Percentiles rank a stretch among this genome's conserved stretches.
phyloP scores from a whole-genome alignment of 2,329 filamentous ascomycete genomes.

The Cryphonectria japonica region DNA sequence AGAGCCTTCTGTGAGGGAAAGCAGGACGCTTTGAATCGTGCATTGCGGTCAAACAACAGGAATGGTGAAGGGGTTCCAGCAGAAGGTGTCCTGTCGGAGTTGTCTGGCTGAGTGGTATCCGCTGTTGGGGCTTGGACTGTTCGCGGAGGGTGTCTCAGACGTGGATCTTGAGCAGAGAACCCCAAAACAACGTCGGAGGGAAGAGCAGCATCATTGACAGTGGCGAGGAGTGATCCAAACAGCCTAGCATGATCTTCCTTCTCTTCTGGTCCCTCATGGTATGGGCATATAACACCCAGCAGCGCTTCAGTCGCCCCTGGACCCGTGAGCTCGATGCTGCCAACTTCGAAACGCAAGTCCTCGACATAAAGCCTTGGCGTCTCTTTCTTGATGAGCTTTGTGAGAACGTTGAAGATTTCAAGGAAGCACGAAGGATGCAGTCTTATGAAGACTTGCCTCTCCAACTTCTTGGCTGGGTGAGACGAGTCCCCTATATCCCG shows the following conservation, averaged over 20 bases:
- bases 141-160: conserved; percentile 75
- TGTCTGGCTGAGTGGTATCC: neutral
- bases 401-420: conserved; percentile 67
- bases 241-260: conserved; percentile 49
- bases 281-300: conserved; percentile 66
- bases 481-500: conserved; percentile 28
- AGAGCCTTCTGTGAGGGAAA: conserved; percentile 79
- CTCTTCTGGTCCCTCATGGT: conserved; percentile 39
- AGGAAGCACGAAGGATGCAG: conserved; percentile 82
- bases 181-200: conserved; percentile 71
- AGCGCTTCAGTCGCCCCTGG: conserved; percentile 82
- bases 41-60: conserved; percentile 70
- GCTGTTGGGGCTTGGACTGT: conserved; percentile 44
- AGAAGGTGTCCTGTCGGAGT: conserved; percentile 54
- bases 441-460: conserved; percentile 65
- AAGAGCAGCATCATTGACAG: conserved; percentile 71
- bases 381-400: conserved; percentile 60
- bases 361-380: conserved; percentile 66
- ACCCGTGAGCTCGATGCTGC: conserved; percentile 60
- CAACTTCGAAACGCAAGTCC: conserved; percentile 70
- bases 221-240: conserved; percentile 56
- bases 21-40: conserved; percentile 66
- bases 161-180: conserved; percentile 78
- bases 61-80: conserved; percentile 36
- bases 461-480: conserved; percentile 27